A percentile compares a stretch with the other conserved stretches of the same genome.
phyloP scores from a whole-genome alignment of 345 rosid genomes.

The Eucalyptus sp. region DNA sequence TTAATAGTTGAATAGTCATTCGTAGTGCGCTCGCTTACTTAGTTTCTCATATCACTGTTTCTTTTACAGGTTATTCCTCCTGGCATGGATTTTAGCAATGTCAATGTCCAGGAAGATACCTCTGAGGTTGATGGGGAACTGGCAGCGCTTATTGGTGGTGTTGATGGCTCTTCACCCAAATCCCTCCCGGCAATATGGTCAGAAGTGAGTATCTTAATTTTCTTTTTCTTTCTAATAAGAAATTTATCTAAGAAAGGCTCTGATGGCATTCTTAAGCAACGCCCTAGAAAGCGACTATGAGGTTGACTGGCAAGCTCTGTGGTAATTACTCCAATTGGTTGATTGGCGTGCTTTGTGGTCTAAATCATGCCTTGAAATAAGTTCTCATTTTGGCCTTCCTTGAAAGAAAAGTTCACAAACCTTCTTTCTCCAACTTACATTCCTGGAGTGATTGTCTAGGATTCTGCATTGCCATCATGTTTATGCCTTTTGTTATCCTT shows the following conservation, averaged over 20 bases:
- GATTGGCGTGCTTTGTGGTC: not conserved
- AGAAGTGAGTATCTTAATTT: conserved; percentile 41
- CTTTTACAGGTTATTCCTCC: conserved; percentile 85
- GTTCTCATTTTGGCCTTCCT: not conserved
- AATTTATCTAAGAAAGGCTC: not conserved
- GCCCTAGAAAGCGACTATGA: not conserved
- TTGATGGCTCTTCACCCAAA: conserved; percentile 82
- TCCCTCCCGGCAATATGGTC: conserved; percentile 86
- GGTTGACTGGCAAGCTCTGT: not conserved
- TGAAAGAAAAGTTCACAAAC: not conserved
- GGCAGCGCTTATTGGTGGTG: conserved; percentile 33
- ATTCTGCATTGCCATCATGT: not conserved
- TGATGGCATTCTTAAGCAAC: not conserved
- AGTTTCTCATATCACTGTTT: not conserved
- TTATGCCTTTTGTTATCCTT: not conserved
- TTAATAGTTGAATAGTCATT: not conserved
- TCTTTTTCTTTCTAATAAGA: not conserved
- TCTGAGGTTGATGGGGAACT: conserved; percentile 77
- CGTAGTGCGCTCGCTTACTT: not conserved
- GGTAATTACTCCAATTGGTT: not conserved
- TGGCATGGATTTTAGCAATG: conserved; percentile 97
- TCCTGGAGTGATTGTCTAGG: not conserved
- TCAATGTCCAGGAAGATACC: conserved; percentile 79
- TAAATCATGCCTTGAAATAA: not conserved
- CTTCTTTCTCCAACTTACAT: not conserved